Evolutionary conservation across 768 basidiomycete genomes (phyloP).

Genomic region (Udeniomyces megalosporus): DNA sequence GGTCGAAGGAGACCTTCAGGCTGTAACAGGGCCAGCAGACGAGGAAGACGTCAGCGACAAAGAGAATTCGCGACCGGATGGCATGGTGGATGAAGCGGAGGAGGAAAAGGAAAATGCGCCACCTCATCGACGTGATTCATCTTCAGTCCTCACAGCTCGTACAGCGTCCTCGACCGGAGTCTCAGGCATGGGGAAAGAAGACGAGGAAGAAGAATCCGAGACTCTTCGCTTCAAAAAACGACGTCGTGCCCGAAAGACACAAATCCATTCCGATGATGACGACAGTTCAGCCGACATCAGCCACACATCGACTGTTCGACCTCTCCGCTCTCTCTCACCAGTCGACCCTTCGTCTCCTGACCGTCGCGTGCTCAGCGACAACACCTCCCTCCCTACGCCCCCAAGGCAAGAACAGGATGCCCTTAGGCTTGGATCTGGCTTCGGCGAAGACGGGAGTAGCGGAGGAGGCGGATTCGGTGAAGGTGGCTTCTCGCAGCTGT

Average conservation of each 20-base stretch:
- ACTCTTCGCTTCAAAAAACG: neutral
- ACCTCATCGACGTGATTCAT: neutral
- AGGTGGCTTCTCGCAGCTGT: slow-evolving; percentile 13
- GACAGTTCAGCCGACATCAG: slow-evolving; percentile 28
- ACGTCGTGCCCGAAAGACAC: neutral
- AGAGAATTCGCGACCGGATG: slow-evolving; percentile 4
- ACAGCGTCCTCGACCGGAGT: slow-evolving; percentile 55
- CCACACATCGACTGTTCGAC: slow-evolving; percentile 13
- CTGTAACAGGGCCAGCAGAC: too few species aligned
- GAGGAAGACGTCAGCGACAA: slow-evolving; percentile 3
- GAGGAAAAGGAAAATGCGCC: slow-evolving; percentile 4
- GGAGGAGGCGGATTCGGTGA: slow-evolving; percentile 7
- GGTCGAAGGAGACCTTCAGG: neutral
- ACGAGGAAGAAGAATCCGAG: slow-evolving; percentile 1
- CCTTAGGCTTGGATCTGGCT: too few species aligned
- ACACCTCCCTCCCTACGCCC: too few species aligned
- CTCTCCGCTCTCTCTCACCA: neutral
- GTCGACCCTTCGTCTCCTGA: too few species aligned
- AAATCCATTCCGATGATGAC: slow-evolving; percentile 23
- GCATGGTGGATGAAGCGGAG: neutral
- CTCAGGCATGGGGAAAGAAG: slow-evolving; percentile 24
- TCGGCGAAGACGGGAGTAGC: neutral
- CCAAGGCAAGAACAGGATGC: too few species aligned
- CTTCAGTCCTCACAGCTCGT: slow-evolving; percentile 68
- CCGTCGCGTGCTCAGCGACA: too few species aligned